phyloP scores from a whole-genome alignment of 805 yeast species.

The Spathaspora passalidarum region DNA sequence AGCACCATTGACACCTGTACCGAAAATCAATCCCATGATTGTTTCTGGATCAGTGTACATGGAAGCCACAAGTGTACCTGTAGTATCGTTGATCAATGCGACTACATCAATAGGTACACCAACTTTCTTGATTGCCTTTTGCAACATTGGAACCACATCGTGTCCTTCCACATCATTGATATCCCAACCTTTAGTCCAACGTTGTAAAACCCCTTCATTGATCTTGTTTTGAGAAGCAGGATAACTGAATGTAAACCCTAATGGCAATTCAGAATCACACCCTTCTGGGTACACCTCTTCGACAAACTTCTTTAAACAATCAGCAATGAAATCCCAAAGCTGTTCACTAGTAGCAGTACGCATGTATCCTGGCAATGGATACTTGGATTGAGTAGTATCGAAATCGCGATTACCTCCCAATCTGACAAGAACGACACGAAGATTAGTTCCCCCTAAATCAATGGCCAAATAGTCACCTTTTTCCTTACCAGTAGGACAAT shows the following conservation, averaged over 20 bases:
- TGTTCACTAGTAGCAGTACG: conserved; percentile 77
- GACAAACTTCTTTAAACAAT: conserved; percentile 68
- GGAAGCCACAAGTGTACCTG: conserved; percentile 95
- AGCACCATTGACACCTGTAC: conserved; percentile 97
- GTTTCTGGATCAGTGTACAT: conserved; percentile 86
- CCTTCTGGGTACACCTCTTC: conserved; percentile 69
- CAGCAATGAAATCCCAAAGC: conserved; percentile 85
- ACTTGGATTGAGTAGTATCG: conserved; percentile 84
- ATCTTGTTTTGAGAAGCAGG: conserved; percentile 84
- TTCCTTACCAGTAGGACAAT: conserved; percentile 89
- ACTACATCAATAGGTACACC: conserved; percentile 80
- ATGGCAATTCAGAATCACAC: conserved; percentile 56
- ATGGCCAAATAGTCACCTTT: conserved; percentile 88
- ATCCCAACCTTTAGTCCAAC: conserved; percentile 98
- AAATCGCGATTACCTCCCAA: conserved; percentile 82
- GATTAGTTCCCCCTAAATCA: conserved; percentile 96
- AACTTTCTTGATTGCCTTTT: conserved; percentile 60
- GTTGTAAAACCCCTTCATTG: conserved; percentile 81
- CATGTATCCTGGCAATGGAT: conserved; percentile 69
- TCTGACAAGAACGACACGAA: conserved; percentile 86
- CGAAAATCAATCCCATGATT: conserved; percentile 93
- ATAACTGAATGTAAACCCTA: conserved; percentile 94
- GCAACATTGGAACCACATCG: conserved; percentile 91
- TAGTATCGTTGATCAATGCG: conserved; percentile 93
- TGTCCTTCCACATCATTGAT: conserved; percentile 90